Percentiles rank a stretch among this genome's conserved stretches.
These are phyloP conservation scores for Exserohilum turcica DNA, from an alignment of 2,329 filamentous ascomycete species.

Conservation along the genomic window DNA sequence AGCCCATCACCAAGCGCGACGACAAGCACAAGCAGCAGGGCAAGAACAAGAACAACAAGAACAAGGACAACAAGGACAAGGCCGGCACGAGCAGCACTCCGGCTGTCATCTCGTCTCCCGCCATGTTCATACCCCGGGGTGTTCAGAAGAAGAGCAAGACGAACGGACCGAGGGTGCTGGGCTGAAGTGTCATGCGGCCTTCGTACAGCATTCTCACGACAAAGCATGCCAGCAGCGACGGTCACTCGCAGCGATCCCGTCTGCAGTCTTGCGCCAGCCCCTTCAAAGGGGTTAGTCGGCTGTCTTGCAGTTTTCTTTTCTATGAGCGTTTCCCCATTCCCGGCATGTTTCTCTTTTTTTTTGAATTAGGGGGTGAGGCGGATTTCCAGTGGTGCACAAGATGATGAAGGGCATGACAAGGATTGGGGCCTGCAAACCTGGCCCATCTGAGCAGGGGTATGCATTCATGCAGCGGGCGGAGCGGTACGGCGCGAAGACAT, in stretches of 20 bases:
- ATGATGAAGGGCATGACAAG: background rate
- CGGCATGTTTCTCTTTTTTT: background rate
- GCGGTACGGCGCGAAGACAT: background rate
- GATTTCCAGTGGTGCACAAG: background rate
- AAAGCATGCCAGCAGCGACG: background rate
- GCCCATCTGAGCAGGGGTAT: background rate
- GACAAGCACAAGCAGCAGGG: constrained; percentile 48
- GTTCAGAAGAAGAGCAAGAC: constrained; percentile 43
- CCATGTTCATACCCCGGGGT: constrained; percentile 35
- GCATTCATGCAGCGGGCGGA: background rate
- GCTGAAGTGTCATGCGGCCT: constrained; percentile 19
- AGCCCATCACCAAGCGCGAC: constrained; percentile 66
- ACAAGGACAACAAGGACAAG: constrained; percentile 42
- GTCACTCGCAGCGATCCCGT: background rate
- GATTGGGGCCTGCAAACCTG: background rate
- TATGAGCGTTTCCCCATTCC: background rate
- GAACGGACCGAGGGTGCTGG: constrained; percentile 33
- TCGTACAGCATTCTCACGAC: background rate
- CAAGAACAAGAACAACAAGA: constrained; percentile 57
- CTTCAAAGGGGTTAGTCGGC: constrained; percentile 6
- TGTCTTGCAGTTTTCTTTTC: background rate
- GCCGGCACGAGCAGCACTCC: constrained; percentile 15
- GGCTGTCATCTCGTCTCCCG: constrained; percentile 19
- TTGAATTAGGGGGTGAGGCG: background rate
- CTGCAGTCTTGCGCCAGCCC: background rate